Evolutionary conservation across 139 green algal species (phyloP).

Genomic region (Closterium sp.): DNA sequence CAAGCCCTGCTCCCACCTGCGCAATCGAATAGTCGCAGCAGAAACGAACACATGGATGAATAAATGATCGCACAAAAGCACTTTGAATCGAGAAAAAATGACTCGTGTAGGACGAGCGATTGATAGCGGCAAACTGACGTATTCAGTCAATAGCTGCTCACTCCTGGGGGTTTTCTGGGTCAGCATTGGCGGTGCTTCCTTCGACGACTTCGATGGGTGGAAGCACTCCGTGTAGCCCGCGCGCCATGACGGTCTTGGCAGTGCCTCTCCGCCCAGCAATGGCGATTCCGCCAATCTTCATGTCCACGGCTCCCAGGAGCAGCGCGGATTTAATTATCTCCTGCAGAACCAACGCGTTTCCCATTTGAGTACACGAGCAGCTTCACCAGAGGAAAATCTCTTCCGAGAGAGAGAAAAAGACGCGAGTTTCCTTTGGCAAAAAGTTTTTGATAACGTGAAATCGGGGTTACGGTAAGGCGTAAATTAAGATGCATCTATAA

Average conservation of each 20-base stretch:
- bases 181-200: conserved; percentile 68
- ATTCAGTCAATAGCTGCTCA: no score
- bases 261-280: conserved; percentile 91
- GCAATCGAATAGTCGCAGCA: background rate
- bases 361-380: background rate
- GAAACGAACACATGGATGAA: no score
- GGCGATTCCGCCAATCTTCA: conserved; percentile 83
- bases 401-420: background rate
- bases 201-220: conserved; percentile 96
- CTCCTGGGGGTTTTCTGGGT: background rate
- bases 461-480: background rate
- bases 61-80: background rate
- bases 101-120: no score
- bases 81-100: no score
- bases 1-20: conserved; percentile 56
- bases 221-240: conserved; percentile 91
- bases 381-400: background rate
- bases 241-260: conserved; percentile 96
- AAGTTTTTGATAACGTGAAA: no score
- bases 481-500: background rate
- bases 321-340: conserved; percentile 95
- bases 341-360: conserved; percentile 52
- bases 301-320: conserved; percentile 95
- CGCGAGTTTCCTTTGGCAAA: background rate
- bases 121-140: no score